Conservation (phyloP, 257 asterid species). For the Capsicum pubescens region DNA sequence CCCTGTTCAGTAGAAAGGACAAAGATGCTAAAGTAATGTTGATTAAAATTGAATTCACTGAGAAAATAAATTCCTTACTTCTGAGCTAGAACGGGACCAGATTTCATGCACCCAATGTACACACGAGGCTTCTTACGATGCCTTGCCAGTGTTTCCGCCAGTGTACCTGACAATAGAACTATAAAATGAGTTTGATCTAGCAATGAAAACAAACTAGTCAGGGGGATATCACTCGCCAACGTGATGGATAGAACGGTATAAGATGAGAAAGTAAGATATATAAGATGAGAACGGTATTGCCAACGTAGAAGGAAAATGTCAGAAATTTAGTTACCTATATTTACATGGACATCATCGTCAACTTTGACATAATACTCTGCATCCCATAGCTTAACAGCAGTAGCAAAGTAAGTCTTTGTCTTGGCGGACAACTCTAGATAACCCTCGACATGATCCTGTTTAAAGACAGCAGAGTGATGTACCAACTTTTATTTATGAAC, state of each 20-base stretch:
- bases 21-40: not conserved
- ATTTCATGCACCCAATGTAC: conserved; percentile 92
- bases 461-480: not conserved
- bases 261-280: not conserved
- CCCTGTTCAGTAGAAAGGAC: conserved; percentile 51
- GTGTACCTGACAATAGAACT: conserved; percentile 65
- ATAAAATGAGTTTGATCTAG: not conserved
- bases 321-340: conserved; percentile 65
- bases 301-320: not conserved
- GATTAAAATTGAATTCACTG: not conserved
- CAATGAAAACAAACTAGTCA: conserved; percentile 14
- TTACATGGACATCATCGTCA: conserved; percentile 94
- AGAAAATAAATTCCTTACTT: conserved; percentile 48
- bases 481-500: not conserved
- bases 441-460: conserved; percentile 90
- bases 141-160: conserved; percentile 75
- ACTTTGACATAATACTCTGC: conserved; percentile 94
- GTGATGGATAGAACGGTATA: no score
- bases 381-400: conserved; percentile 80
- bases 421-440: conserved; percentile 93
- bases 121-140: conserved; percentile 71
- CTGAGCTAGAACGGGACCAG: conserved; percentile 93
- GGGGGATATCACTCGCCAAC: not conserved
- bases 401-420: conserved; percentile 79
- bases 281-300: not conserved